These are phyloP conservation scores for Aspergillus sp. DNA, from an alignment of 2,329 filamentous ascomycete genomes.

Conservation along the genomic window DNA sequence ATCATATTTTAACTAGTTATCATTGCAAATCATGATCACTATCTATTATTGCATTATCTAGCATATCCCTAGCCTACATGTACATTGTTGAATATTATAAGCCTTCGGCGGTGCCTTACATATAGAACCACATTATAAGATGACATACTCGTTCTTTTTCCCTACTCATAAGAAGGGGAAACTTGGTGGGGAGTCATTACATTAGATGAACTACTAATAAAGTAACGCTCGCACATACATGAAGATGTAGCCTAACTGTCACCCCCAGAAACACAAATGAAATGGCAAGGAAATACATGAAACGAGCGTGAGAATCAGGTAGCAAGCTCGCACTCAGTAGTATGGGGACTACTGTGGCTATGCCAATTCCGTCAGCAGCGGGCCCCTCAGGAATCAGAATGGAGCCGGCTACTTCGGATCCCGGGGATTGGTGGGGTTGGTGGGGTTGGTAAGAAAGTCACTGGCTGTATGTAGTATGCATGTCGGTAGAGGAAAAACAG, in stretches of 20 bases:
- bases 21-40: slow-evolving; percentile 12
- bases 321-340: too few relatives aligned
- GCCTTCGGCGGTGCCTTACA: background rate
- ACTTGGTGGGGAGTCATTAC: background rate
- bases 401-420: too few relatives aligned
- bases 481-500: too few relatives aligned
- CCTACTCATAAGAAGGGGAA: background rate
- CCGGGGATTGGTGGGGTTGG: too few relatives aligned
- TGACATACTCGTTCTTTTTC: background rate
- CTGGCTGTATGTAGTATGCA: too few relatives aligned
- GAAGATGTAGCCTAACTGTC: background rate
- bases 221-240: background rate
- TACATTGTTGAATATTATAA: background rate
- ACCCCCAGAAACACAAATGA: background rate
- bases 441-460: too few relatives aligned
- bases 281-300: too few relatives aligned
- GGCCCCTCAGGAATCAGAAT: too few relatives aligned
- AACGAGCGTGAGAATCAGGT: too few relatives aligned
- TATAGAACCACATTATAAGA: background rate
- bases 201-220: slow-evolving; percentile 6
- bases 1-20: slow-evolving; percentile 27
- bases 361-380: too few relatives aligned
- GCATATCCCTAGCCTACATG: slow-evolving; percentile 3
- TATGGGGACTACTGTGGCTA: too few relatives aligned
- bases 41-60: slow-evolving; percentile 5